Base-by-base conservation (phyloP, 257 asterid species). In the Solanum chmielewskii region DNA sequence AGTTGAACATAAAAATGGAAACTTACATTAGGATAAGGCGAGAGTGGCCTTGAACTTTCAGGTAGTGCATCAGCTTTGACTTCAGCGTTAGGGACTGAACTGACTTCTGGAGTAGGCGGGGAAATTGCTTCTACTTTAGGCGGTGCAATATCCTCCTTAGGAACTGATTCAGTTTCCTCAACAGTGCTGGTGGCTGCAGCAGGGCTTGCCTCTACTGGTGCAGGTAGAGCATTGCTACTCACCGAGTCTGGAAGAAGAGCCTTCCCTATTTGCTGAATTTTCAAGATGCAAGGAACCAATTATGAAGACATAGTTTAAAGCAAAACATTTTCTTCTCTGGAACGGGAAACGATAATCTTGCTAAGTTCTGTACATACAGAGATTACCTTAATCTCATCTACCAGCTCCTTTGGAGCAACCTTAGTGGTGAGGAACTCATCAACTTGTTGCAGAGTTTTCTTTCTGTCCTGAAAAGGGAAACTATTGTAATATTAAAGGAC, bases 21-120 rank as follows among this genome's bases (percentile, higher is more conserved):
- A 47, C 85, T 95, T 93, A 97, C 99, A 42, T 93, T 94, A 21
- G 99, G 97, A 88, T 93, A 97, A 71, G 99, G 99, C 27, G 99
- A 97, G 47, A 94, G 99, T 27, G 99, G 89, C 87, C 93, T 91
- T 82, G 96, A 56, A 89, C 70, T 59, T 88, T 44, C 87, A 59
- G 98, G 91, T 56, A 86, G 84, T 12, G 96, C 86, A 84, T 93
- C 94, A 88, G 86, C 86, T 84, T 88, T 39, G 62, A 88, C 93
- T 91, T 93, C 94, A 45, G 94, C 91, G 60, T 89, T 90, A 71
- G 94, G 90, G 81, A 88, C 94, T 56, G 95, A 93, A 86, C 94
- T 96, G 88, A 93, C 89, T 84, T 88, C 93, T 71, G 93, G 93
- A 75, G 90, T 87, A 52, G 93, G 92, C 60, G 66, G 89, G 31